phyloP scores from a whole-genome alignment of 164 flowering plant genomes.

The Stephania japonica region DNA sequence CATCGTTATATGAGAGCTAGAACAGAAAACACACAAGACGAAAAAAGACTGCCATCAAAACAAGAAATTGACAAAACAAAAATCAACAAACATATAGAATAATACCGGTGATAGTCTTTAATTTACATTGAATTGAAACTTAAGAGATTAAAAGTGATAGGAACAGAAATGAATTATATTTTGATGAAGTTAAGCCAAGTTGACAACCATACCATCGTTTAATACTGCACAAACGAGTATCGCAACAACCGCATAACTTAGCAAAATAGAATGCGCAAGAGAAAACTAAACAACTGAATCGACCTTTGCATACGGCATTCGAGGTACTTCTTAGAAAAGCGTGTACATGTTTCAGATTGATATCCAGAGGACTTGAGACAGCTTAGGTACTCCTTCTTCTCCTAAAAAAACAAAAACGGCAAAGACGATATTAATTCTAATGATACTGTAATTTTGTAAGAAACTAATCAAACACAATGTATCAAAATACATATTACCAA shows the following conservation, averaged over 20 bases:
- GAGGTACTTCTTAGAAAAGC: constrained; percentile 70
- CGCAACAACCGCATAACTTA: neutral
- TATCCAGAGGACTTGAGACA: constrained; percentile 72
- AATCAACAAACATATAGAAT: too few relatives aligned
- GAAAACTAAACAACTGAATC: constrained; percentile 12
- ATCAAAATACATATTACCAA: constrained; percentile 22
- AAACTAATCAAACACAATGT: neutral
- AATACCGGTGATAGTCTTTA: too few relatives aligned
- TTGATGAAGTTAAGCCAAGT: neutral
- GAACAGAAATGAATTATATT: neutral
- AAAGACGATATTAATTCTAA: neutral
- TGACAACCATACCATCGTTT: neutral
- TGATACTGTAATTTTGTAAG: neutral
- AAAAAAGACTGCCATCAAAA: too few relatives aligned
- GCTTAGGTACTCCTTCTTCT: constrained; percentile 71
- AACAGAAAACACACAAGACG: too few relatives aligned
- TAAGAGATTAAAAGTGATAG: neutral
- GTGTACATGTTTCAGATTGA: constrained; percentile 72
- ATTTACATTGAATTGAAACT: too few relatives aligned
- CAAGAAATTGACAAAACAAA: too few relatives aligned
- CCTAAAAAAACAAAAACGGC: constrained; percentile 29
- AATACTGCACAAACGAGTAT: neutral
- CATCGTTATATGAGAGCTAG: too few relatives aligned
- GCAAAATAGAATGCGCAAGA: neutral
- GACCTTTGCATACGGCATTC: constrained; percentile 93